Base-by-base conservation (phyloP, 768 basidiomycete genomes). In the Russula vinacea region DNA sequence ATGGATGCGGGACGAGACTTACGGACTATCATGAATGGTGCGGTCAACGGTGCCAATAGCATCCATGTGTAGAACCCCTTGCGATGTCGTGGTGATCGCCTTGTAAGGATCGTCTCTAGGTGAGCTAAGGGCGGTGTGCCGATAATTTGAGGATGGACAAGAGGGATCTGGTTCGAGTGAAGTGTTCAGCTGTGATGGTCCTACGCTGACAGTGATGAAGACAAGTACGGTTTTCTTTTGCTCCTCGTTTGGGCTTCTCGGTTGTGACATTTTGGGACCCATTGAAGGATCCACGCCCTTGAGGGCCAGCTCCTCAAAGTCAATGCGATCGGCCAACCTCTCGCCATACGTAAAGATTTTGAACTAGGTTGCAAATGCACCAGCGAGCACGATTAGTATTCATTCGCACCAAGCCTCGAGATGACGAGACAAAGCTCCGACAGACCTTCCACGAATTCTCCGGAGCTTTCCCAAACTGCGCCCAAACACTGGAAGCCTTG, bases 21-120 rank as follows among this genome's bases (percentile, higher is more conserved):
- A 92, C 90, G 91, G 68, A 93, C 82, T 57, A 93, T 71, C 76
- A 82, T 80, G 68, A 93, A 84, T 2, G 90, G 90, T n/a, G 84
- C 78, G 5, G 89, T 92, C 19, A 92, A 71, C 1, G 90, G 91
- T 29, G 87, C 78, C 42, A 88, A 71, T 6, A 82, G 62, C 75
- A 87, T 78, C 88, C 88, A 93, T 3, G 79, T 73, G 66, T 77
- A 83, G 68, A 89, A 85, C 2, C 89, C 87, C 69, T 78, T 83
- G 68, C 78, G 78, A 76, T 93, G 90, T 22, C 76, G 79, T 16
- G 89, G 87, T 44, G 80, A 81, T 29, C 87, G 82, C 61, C 76
- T 76, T 52, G 78, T 76, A 32, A 89, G 73, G 35, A 89, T 76
- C 0, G 76, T 69, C 44, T 74, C 77, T 14, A 92, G 76, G 47